Evolutionary conservation across 2,329 filamentous ascomycete genomes (phyloP), one percentile per base, ranked within the genome.

Genomic region (Stemphylium lycopersici): DNA sequence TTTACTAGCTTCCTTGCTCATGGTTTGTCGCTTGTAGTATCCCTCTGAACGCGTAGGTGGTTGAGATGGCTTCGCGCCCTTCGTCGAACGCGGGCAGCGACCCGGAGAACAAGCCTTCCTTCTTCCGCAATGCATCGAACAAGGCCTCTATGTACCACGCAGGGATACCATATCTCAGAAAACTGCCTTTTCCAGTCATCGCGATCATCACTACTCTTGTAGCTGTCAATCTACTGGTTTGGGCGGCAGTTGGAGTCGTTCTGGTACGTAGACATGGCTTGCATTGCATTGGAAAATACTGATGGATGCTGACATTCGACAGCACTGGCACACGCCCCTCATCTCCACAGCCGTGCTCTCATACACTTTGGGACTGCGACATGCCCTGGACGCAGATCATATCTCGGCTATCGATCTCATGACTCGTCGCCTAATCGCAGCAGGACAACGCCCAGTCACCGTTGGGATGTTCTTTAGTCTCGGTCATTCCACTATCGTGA

Each of bases 301-400:
- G 18, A 3, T 12, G 16, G 16, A 33, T 37, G 7, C 52, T 55
- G 16, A 53, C 6, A 3, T 11, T 37, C 36, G 15, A 40, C 22
- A 74, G 71, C 71, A 73, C 48, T 74, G 62, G 40, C 66, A 70
- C 55, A 84, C 81, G 0, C 78, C 81, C 0, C 83, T 97, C 58
- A 85, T 93, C 44, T 90, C 90, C 2, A 88, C 92, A 2, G 91
- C 92, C 1, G 87, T 93, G 2, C 84, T 98, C 0, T 88, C 93
- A 22, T 98, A 96, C 75, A 91, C 91, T 0, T 84, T 98, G 10
- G 93, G 93, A 2, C 83, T 98, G 11, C 89, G 93, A 37, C 93
- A 98, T 80, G 93, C 93, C n/a, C 85, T 98, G 39, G 95, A 98
- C 70, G 95, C 93, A n/a, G 93, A 98, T 76, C 95, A 98, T 71